phyloP scores from a whole-genome alignment of 2,329 filamentous ascomycete species.

The Emericellopsis atlantica region DNA sequence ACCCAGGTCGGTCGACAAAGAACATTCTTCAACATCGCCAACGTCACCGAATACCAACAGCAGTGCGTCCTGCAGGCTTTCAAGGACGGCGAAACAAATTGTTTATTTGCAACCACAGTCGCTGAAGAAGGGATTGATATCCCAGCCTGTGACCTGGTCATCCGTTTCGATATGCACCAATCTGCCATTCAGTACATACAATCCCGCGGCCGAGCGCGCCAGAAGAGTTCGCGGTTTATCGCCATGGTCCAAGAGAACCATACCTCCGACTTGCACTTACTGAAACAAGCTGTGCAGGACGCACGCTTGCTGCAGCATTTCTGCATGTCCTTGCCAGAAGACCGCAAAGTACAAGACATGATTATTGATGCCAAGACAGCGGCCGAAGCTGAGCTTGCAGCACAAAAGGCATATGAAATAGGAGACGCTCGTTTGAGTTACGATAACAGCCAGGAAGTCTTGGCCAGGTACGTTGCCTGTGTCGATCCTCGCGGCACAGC shows the following conservation, averaged over 20 bases:
- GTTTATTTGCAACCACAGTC: constrained; percentile 51
- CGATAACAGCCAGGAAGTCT: constrained; percentile 55
- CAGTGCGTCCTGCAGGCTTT: constrained; percentile 33
- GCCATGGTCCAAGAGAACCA: constrained; percentile 74
- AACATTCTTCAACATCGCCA: neutral
- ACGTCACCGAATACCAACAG: neutral
- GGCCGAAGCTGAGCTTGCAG: constrained; percentile 8
- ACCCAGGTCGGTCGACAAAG: constrained; percentile 14
- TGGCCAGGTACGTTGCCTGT: constrained; percentile 62
- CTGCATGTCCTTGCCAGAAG: constrained; percentile 60
- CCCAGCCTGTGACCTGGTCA: constrained; percentile 47
- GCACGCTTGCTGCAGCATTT: constrained; percentile 59
- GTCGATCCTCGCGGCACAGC: constrained; percentile 30
- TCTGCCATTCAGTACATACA: constrained; percentile 48
- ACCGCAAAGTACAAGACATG: constrained; percentile 39
- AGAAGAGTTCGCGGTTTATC: constrained; percentile 34
- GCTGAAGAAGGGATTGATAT: constrained; percentile 58
- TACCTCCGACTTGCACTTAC: constrained; percentile 37
- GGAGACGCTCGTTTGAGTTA: constrained; percentile 54
- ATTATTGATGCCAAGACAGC: constrained; percentile 6
- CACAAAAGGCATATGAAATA: constrained; percentile 44
- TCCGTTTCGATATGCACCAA: constrained; percentile 38
- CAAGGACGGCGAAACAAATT: constrained; percentile 36
- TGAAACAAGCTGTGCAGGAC: constrained; percentile 47
- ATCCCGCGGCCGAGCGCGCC: constrained; percentile 38